These are phyloP conservation scores for Pythium angustatum DNA, from an alignment of 352 stramenopile species.

Conservation along the genomic window DNA sequence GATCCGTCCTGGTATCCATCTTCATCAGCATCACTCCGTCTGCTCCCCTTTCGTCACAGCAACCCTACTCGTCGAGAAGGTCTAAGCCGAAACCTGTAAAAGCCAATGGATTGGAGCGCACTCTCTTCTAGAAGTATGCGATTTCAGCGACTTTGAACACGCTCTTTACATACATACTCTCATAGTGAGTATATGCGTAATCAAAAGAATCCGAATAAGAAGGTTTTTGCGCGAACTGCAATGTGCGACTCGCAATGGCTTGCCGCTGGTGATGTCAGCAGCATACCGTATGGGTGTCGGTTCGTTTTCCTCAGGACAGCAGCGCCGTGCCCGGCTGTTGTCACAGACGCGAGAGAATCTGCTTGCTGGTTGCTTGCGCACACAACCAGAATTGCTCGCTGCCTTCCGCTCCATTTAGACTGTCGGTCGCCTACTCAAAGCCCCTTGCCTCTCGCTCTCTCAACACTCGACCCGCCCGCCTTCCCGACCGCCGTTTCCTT, in stretches of 20 bases:
- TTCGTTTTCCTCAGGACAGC: constrained; percentile 31
- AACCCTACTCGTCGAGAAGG: constrained; percentile 25
- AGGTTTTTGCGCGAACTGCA: constrained; percentile 22
- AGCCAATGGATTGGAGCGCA: constrained; percentile 12
- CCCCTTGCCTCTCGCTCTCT: not conserved
- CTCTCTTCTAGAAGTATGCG: no score
- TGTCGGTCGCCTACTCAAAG: not conserved
- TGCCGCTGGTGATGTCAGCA: constrained; percentile 27
- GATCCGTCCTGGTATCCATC: not conserved
- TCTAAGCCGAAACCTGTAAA: not conserved
- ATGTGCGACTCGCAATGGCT: constrained; percentile 28
- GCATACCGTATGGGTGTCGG: constrained; percentile 10
- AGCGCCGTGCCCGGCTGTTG: constrained; percentile 18
- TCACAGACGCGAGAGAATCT: constrained; percentile 18
- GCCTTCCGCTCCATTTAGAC: not conserved
- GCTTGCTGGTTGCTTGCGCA: not conserved
- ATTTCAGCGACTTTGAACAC: no score
- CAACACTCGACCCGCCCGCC: no score
- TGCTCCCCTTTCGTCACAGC: constrained; percentile 2
- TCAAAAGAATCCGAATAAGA: not conserved
- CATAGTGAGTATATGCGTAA: no score
- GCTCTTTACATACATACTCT: no score
- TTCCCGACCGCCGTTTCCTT: not conserved
- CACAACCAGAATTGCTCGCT: constrained; percentile 11
- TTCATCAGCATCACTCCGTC: not conserved